Base-by-base conservation (phyloP, 148 eudicot genomes). In the Amaranthus cruentus region DNA sequence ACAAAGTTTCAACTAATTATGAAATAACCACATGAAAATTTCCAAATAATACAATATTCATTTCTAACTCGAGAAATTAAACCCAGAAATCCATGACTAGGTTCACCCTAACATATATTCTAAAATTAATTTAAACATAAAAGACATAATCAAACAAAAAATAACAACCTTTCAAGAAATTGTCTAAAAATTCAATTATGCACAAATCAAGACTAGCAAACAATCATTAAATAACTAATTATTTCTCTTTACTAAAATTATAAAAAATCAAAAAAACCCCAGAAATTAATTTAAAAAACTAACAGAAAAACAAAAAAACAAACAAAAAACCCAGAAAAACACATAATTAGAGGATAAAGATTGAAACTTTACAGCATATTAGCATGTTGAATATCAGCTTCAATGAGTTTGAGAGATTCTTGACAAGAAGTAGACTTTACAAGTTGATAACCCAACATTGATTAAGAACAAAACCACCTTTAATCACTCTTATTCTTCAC, bases 341-440 rank as follows among this genome's bases (percentile, higher is more conserved):
- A 47, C 12, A 55, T 44, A 60, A 48, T 0, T 52, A 3, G 2
- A 21, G 38, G 69, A 56, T 47, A 78, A 71, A 78, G 74, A 46
- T 52, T 69, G 74, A 76, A 65, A 76, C 18, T 73, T 79, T 83
- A 87, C 90, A 87, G 90, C 82, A 85, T 73, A 83, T 87, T 87
- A 49, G 90, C 90, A 78, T 85, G 88, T 62, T 87, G 88, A 4
- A 87, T 78, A 83, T 87, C 90, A 75, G 88, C 85, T 79, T 87
- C 88, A 47, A 87, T 73, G 5, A 78, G 67, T 66, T 87, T 83
- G 60, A 87, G 85, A 59, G 85, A 85, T 65, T 87, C 88, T 57
- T 81, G 77, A 75, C 82, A 77, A 80, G 83, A 78, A 70, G 79
- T 70, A 75, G 79, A 77, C 74, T 71, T 85, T 62, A 74, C 79